phyloP scores from a whole-genome alignment of 306 rosid genomes.

The Acacia confusa region DNA sequence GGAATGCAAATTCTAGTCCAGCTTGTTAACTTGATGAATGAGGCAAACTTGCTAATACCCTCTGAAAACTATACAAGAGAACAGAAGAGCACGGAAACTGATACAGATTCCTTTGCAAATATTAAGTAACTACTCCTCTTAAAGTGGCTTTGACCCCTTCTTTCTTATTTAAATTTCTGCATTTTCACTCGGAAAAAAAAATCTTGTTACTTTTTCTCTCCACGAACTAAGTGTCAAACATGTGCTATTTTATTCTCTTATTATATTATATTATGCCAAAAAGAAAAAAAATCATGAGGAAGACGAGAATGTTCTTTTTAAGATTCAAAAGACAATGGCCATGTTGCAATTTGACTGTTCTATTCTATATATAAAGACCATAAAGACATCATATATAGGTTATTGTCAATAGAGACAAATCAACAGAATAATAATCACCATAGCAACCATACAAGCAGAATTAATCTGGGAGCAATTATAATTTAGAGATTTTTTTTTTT shows the following conservation, averaged over 20 bases:
- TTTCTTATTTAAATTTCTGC: neutral
- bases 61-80: neutral
- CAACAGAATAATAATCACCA: conserved; percentile 12
- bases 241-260: neutral
- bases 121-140: no score
- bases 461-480: conserved; percentile 1
- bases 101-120: neutral
- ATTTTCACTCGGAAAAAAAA: no score
- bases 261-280: no score
- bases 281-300: neutral
- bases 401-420: neutral
- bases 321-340: neutral
- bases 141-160: neutral
- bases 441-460: conserved; percentile 17
- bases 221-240: neutral
- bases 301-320: neutral
- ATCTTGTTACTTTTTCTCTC: neutral
- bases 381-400: neutral
- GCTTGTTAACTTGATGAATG: neutral
- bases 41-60: neutral
- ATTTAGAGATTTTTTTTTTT: neutral
- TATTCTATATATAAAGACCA: conserved; percentile 14
- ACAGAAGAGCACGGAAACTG: neutral
- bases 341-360: neutral
- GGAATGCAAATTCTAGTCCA: conserved; percentile 3